phyloP scores from a whole-genome alignment of 768 basidiomycete species.

The Tricholoma flavovirens region DNA sequence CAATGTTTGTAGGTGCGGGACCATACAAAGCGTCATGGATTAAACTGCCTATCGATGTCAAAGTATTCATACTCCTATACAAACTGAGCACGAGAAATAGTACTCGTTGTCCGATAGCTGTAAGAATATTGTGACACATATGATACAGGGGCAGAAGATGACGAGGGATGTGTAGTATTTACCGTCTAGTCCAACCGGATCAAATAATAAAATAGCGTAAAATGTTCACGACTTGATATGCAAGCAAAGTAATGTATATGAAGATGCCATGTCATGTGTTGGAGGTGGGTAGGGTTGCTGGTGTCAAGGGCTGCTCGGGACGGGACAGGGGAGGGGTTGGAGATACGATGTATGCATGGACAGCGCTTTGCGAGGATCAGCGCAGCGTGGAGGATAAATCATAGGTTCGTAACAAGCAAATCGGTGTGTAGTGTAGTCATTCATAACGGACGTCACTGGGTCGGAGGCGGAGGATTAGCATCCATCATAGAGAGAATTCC shows the following conservation, averaged over 20 bases:
- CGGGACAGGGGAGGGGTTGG: neutral
- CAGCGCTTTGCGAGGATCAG: neutral
- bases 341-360: neutral
- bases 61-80: neutral
- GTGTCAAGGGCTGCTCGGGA: neutral
- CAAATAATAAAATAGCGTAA: conserved; percentile 12
- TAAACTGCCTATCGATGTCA: neutral
- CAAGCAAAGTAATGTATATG: conserved; percentile 15
- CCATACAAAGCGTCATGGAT: neutral
- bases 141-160: conserved; percentile 4
- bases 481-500: conserved; percentile 48
- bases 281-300: neutral
- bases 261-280: neutral
- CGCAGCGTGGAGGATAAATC: neutral
- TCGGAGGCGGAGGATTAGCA: conserved; percentile 23
- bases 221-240: conserved; percentile 10
- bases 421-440: conserved; percentile 4
- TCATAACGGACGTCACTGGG: conserved; percentile 6
- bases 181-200: conserved; percentile 9
- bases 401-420: neutral
- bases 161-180: neutral
- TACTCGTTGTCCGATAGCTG: neutral
- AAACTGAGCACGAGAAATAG: neutral
- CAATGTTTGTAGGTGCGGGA: no score
- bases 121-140: conserved; percentile 6